Percentiles rank a stretch among this genome's conserved stretches.
These are phyloP conservation scores for Marchantia polymorpha DNA, from an alignment of 225 moss, liverwort and hornwort genomes.

Conservation along the genomic window DNA sequence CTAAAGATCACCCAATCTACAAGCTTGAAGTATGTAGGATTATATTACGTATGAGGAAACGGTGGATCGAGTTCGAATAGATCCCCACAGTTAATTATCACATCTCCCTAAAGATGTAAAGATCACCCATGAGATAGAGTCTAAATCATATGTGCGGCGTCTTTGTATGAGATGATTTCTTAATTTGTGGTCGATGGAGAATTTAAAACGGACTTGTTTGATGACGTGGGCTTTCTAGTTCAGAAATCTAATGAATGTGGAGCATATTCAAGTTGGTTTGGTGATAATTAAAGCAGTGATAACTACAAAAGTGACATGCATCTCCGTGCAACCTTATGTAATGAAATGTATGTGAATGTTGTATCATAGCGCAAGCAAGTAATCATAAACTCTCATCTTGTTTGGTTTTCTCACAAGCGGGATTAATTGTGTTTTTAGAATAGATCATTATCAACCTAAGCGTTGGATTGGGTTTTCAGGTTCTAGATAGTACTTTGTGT, in stretches of 20 bases:
- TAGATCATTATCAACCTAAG: background rate
- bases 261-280: slow-evolving; percentile 25
- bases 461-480: no score
- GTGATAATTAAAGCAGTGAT: slow-evolving; percentile 42
- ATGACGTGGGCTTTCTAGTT: slow-evolving; percentile 29
- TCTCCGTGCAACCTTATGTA: slow-evolving; percentile 36
- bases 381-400: slow-evolving; percentile 2
- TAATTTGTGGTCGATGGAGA: slow-evolving; percentile 35
- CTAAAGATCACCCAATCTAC: no score
- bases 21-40: no score
- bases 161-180: slow-evolving; percentile 46
- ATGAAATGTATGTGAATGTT: slow-evolving; percentile 4
- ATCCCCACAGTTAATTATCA: no score
- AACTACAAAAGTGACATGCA: slow-evolving; percentile 42
- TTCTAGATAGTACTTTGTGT: no score
- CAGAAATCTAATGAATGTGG: slow-evolving; percentile 34
- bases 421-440: background rate
- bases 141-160: slow-evolving; percentile 49
- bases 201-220: slow-evolving; percentile 32
- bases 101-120: no score
- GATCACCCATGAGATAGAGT: no score
- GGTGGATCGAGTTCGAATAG: no score
- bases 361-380: slow-evolving; percentile 13
- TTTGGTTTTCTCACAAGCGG: background rate
- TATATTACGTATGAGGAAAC: no score